A percentile compares a stretch with the other conserved stretches of the same genome.
These are phyloP conservation scores for Colletotrichum brevisporum DNA, from an alignment of 2,329 filamentous ascomycete species.

Conservation along the genomic window DNA sequence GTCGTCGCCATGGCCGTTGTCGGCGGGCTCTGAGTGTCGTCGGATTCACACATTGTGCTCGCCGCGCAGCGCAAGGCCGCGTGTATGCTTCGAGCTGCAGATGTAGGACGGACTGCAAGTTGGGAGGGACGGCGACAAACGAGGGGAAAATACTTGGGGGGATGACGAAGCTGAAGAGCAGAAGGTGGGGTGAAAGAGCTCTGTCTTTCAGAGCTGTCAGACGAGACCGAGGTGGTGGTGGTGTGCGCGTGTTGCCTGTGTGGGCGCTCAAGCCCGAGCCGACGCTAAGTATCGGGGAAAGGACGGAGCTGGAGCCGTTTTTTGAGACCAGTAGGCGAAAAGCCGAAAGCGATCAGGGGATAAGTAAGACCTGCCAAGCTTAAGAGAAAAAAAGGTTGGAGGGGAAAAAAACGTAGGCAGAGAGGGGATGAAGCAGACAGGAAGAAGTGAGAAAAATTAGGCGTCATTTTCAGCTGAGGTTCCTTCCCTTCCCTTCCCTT, in stretches of 20 bases:
- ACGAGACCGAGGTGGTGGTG: neutral
- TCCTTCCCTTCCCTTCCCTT: neutral
- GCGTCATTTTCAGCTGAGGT: constrained; percentile 28
- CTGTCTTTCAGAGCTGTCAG: constrained; percentile 5
- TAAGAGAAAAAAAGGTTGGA: constrained; percentile 5
- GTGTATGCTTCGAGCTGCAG: neutral
- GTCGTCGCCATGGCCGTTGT: constrained; percentile 37
- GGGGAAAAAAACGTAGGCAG: constrained; percentile 6
- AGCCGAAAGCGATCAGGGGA: constrained; percentile 29
- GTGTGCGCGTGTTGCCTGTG: neutral
- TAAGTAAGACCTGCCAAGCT: constrained; percentile 17
- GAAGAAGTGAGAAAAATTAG: neutral
- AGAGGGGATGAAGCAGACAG: neutral
- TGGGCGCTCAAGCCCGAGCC: constrained; percentile 12
- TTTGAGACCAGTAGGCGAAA: constrained; percentile 8
- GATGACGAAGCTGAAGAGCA: constrained; percentile 27
- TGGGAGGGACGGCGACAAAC: neutral
- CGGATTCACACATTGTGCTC: constrained; percentile 25
- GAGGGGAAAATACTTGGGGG: constrained; percentile 1
- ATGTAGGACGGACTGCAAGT: neutral
- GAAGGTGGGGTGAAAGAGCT: constrained; percentile 16
- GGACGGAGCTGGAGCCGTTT: constrained; percentile 12
- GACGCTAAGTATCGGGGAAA: neutral
- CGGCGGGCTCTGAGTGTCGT: constrained; percentile 26
- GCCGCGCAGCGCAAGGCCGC: constrained; percentile 12